Evolutionary conservation across 2,329 filamentous ascomycete genomes (phyloP), one percentile per base, ranked within the genome.

Genomic region (Ilyonectria sp.): DNA sequence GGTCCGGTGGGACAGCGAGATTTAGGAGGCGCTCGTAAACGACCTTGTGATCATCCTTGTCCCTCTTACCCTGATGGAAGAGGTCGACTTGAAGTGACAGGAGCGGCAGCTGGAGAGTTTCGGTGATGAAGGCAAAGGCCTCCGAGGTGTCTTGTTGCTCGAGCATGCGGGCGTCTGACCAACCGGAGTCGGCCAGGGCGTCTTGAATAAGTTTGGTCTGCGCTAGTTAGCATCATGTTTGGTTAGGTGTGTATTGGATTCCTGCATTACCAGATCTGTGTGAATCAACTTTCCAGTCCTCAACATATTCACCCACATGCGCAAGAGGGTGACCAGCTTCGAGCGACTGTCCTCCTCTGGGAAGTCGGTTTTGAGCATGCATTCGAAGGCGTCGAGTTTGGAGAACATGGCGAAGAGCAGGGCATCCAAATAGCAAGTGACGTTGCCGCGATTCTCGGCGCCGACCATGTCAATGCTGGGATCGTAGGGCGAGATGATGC

Each of bases 341-440:
- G 89, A 90, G 69, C 92, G 89, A 11, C 84, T 81, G 69, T 94
- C 90, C 68, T 96, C 93, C 17, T 74, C 57, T 29, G 90, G 87
- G 69, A 94, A 93, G 8, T 91, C 90, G 64, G 92, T 92, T 79
- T 93, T 95, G 37, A 98, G 86, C 86, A 98, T 97, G 55, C 93
- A 94, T 80, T 98, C 95, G 79, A 97, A 99, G 70, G 93, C 95
- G 72, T 94, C 92, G 43, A 98, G 86, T 67, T 93, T 91, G 19
- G 93, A 93, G 79, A 98, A 98, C 94, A 99, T 98, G 79, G 95
- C 93, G 79, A 98, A 98, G 1, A 99, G 87, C 23, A 98, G 83
- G 0, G 95, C 89, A 79, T 98, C 96, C 17, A 98, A 85, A 79
- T 97, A 98, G 83, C 96, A 99, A n/a, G 95, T 98, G 40, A 97